These are phyloP conservation scores for Pseudogymnoascus sp. DNA, from an alignment of 2,329 filamentous ascomycete species.

Conservation along the genomic window DNA sequence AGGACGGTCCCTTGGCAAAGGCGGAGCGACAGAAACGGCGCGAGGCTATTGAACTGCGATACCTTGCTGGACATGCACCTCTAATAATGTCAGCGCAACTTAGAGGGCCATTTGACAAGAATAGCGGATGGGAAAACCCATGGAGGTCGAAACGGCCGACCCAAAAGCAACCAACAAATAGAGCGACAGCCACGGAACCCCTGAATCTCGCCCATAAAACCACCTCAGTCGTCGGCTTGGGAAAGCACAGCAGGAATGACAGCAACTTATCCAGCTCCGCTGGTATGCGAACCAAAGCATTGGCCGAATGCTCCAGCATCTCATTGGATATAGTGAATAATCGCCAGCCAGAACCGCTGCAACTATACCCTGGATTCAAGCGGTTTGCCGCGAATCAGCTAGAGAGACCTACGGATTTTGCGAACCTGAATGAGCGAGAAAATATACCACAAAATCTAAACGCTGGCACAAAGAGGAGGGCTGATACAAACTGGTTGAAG, in stretches of 20 bases:
- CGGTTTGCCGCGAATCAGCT: not conserved
- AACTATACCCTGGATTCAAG: not conserved
- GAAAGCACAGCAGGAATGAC: not conserved
- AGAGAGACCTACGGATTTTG: not conserved
- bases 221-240: not conserved
- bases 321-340: not conserved
- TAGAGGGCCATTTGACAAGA: conserved; percentile 50
- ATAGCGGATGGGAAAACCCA: conserved; percentile 44
- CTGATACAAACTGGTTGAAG: conserved; percentile 24
- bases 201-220: not conserved
- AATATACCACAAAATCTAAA: conserved; percentile 1
- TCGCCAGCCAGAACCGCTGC: not conserved
- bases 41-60: conserved; percentile 50
- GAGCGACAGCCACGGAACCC: not conserved
- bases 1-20: conserved; percentile 24
- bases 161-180: not conserved
- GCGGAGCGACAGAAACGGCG: conserved; percentile 46
- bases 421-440: not conserved
- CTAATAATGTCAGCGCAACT: conserved; percentile 52
- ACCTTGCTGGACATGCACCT: conserved; percentile 46
- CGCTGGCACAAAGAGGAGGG: conserved; percentile 5
- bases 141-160: conserved; percentile 33
- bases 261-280: not conserved
- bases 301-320: not conserved
- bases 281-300: not conserved